Conservation (phyloP, 2,329 filamentous ascomycete species). For the Aureobasidium lini region DNA sequence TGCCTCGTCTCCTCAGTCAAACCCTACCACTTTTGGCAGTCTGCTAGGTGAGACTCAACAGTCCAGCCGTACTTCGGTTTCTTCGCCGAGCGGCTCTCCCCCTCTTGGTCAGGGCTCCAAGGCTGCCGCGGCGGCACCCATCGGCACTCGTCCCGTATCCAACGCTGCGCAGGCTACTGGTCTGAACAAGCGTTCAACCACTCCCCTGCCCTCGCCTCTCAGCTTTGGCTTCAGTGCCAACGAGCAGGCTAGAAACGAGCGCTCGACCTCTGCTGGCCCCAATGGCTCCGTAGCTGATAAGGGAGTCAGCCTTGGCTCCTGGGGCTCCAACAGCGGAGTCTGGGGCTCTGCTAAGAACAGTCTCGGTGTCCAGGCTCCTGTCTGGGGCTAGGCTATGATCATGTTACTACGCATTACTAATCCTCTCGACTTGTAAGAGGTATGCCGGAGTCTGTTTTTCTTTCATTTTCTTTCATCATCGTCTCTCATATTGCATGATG, state of each 20-base stretch:
- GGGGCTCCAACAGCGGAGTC: conserved; percentile 73
- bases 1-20: conserved; percentile 74
- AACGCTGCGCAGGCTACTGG: conserved; percentile 43
- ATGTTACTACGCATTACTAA: background rate
- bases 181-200: conserved; percentile 76
- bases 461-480: background rate
- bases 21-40: conserved; percentile 42
- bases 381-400: conserved; percentile 65
- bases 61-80: conserved; percentile 67
- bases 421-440: background rate
- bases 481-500: background rate
- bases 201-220: conserved; percentile 83
- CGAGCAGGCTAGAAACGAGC: conserved; percentile 46
- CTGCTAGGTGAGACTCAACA: conserved; percentile 49
- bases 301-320: conserved; percentile 46
- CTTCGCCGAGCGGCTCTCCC: conserved; percentile 76
- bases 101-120: conserved; percentile 57
- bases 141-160: conserved; percentile 72
- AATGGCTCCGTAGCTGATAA: conserved; percentile 48
- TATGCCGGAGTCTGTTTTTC: background rate
- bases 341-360: conserved; percentile 72
- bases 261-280: conserved; percentile 49
- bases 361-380: conserved; percentile 81
- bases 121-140: conserved; percentile 54
- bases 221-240: conserved; percentile 61